These are phyloP conservation scores for Corylus avellana DNA, from an alignment of 306 rosid species.

Conservation along the genomic window DNA sequence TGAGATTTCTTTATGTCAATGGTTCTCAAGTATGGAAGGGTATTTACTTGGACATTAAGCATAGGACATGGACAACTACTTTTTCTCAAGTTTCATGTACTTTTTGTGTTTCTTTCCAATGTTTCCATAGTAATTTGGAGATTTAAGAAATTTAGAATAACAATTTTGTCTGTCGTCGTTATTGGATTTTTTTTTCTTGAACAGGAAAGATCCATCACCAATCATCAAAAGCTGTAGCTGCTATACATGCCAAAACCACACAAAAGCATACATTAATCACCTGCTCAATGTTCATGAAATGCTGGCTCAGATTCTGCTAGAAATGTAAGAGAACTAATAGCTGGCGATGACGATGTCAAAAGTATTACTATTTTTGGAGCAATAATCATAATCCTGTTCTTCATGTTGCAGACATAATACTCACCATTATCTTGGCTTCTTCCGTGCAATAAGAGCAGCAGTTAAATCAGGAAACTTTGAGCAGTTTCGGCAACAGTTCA, in stretches of 20 bases:
- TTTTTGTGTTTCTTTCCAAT: too few species aligned
- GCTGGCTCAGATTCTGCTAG: conserved; percentile 87
- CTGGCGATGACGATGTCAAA: neutral
- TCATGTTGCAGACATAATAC: conserved; percentile 83
- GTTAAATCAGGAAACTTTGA: conserved; percentile 74
- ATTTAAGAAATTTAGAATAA: neutral
- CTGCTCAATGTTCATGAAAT: conserved; percentile 88
- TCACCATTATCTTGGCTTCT: conserved; percentile 80
- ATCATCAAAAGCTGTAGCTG: conserved; percentile 64
- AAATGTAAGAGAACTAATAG: conserved; percentile 53
- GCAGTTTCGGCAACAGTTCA: conserved; percentile 54
- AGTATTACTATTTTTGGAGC: neutral
- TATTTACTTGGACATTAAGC: neutral
- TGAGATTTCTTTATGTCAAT: neutral
- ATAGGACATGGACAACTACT: neutral
- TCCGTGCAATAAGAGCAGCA: conserved; percentile 69
- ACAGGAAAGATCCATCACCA: conserved; percentile 80
- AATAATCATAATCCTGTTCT: conserved; percentile 13
- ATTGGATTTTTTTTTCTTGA: neutral
- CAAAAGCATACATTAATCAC: conserved; percentile 88
- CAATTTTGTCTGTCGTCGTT: neutral
- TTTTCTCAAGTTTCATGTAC: too few species aligned
- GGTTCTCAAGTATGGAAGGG: neutral
- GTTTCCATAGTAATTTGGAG: too few species aligned
- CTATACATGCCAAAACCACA: conserved; percentile 87